Conservation (phyloP, 2,329 filamentous ascomycete species). For the Biscogniauxia marginata region DNA sequence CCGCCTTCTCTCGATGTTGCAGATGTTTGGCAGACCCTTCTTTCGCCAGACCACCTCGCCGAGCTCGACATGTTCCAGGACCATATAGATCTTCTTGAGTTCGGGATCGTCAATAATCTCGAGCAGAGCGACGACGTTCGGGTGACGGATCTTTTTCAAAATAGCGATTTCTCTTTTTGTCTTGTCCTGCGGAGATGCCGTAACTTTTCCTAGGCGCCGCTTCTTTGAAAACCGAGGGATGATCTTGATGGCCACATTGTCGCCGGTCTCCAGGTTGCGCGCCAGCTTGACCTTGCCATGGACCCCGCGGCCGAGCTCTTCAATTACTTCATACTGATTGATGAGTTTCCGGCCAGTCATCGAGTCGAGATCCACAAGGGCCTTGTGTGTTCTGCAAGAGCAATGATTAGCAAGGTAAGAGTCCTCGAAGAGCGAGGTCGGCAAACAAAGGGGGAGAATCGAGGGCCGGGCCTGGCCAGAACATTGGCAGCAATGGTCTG, state of each 20-base stretch:
- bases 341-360: constrained; percentile 92
- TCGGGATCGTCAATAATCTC: constrained; percentile 98
- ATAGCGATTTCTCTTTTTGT: constrained; percentile 97
- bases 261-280: constrained; percentile 70
- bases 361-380: constrained; percentile 83
- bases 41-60: constrained; percentile 94
- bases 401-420: constrained; percentile 10
- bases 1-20: constrained; percentile 76
- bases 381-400: constrained; percentile 72
- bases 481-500: background rate
- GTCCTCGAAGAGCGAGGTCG: constrained; percentile 1
- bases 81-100: constrained; percentile 96
- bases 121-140: constrained; percentile 92
- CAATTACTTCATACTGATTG: constrained; percentile 96
- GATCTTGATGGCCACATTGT: constrained; percentile 96
- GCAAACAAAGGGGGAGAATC: background rate
- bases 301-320: constrained; percentile 92
- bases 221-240: constrained; percentile 95
- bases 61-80: constrained; percentile 90
- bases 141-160: constrained; percentile 94
- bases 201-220: constrained; percentile 82
- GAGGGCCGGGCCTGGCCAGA: background rate
- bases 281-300: constrained; percentile 98
- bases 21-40: constrained; percentile 80
- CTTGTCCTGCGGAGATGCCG: constrained; percentile 68